Evolutionary conservation across 164 flowering plant species (phyloP), one percentile per base, ranked within the genome.

Genomic region (Tetrastigma voinierianum): DNA sequence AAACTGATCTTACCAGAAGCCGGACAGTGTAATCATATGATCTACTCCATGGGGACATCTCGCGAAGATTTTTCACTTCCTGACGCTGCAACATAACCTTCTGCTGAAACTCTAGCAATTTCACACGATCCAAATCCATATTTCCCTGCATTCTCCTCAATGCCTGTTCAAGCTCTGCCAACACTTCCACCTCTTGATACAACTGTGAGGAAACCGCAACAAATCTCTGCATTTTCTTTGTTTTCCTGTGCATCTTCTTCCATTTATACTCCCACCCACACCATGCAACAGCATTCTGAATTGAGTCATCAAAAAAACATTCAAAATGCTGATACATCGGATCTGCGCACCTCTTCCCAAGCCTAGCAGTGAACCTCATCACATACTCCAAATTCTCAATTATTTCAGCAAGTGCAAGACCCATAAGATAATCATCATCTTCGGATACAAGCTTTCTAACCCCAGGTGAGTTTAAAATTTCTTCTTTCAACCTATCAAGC

Each of bases 231-330:
- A 88, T 84, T 59, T 86, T 86, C 78, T 73, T 88, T 43, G 82
- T 83, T 66, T 79, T 84, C 74, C 74, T 79, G 59, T 86, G 90
- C 93, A 88, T 88, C 79, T 86, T 88, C 70, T 84, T 88, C 76
- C 62, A 66, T 62, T 53, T 75, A 58, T 83, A 88, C 57, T 68
- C 76, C 85, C 83, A 86, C 9, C 80, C 83, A 68, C 25, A 25
- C 84, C 86, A 81, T 21, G 74, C 76, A 17, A 68, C 57, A 40
- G 54, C 67, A 57, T 74, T 66, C 51, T 63, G 65, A 46, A 72
- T 13, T 0, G 82, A 83, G 17, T 78, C 76, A 46, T 62, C 48
- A 21, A 78, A 67, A 51, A 80, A 65, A 17, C 59, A 46, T 17
- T 83, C 86, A 51, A 84, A 76, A 47, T 72, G 69, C 23, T 77